Evolutionary conservation across 1,284 basidiomycete species (phyloP).

Genomic region (Naganishia cerealis): DNA sequence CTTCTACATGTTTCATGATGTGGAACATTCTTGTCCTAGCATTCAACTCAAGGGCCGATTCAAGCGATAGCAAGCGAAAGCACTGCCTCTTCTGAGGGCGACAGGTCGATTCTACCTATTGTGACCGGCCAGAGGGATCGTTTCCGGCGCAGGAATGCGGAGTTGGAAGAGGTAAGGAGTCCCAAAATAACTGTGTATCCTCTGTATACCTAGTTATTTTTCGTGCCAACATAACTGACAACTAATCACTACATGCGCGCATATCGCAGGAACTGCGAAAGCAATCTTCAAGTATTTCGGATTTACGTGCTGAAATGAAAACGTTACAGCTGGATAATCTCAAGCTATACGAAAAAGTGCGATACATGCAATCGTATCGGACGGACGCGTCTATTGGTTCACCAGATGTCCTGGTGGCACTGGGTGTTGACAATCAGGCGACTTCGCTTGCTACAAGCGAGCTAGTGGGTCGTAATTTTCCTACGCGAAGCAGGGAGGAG

Average conservation of each 20-base stretch:
- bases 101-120: constrained; percentile 89
- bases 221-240: constrained; percentile 11
- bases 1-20: no score
- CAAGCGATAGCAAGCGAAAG: constrained; percentile 50
- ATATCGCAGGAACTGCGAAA: constrained; percentile 75
- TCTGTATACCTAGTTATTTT: not conserved
- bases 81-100: constrained; percentile 55
- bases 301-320: constrained; percentile 82
- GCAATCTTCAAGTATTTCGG: constrained; percentile 89
- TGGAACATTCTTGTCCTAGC: not conserved
- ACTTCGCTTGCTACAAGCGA: not conserved
- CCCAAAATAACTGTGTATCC: not conserved
- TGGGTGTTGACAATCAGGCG: not conserved
- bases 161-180: constrained; percentile 81
- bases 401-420: not conserved
- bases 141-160: constrained; percentile 90
- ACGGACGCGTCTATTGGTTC: constrained; percentile 60
- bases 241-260: not conserved
- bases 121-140: constrained; percentile 94
- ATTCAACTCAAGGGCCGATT: not conserved
- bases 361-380: constrained; percentile 91
- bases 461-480: not conserved
- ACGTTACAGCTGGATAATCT: constrained; percentile 86
- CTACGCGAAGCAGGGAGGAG: constrained; percentile 53
- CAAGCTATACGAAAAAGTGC: constrained; percentile 92